Conservation (phyloP, 352 stramenopile species). For the Saprolegnia diclina region DNA sequence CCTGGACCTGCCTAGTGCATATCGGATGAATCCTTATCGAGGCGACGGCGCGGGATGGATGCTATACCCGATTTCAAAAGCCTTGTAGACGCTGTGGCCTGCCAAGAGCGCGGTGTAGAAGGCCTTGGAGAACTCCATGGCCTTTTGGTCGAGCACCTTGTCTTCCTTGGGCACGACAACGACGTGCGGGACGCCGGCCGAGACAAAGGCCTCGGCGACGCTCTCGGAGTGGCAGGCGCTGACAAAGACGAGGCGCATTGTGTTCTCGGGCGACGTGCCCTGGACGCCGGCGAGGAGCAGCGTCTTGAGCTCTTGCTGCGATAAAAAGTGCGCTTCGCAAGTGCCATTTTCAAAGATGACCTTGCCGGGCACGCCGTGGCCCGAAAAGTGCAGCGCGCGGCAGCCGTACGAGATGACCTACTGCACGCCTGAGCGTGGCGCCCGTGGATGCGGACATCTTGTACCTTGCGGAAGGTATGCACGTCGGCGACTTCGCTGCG, state of each 20-base stretch:
- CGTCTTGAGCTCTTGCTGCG: conserved; percentile 68
- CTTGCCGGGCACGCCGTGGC: conserved; percentile 64
- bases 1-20: conserved; percentile 45
- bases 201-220: conserved; percentile 83
- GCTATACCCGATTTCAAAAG: conserved; percentile 69
- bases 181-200: conserved; percentile 84
- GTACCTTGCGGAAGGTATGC: conserved; percentile 67
- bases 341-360: conserved; percentile 80
- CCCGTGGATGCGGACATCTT: no score
- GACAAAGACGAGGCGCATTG: conserved; percentile 82
- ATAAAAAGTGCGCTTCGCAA: conserved; percentile 77
- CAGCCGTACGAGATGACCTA: conserved; percentile 63
- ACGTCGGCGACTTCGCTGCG: conserved; percentile 73
- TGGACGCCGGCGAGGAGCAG: conserved; percentile 58
- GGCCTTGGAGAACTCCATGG: conserved; percentile 82
- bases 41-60: not conserved
- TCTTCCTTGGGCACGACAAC: conserved; percentile 82
- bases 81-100: conserved; percentile 60
- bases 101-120: conserved; percentile 86
- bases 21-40: not conserved
- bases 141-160: conserved; percentile 82
- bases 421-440: not conserved
- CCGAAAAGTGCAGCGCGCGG: conserved; percentile 71
- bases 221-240: conserved; percentile 86
- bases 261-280: conserved; percentile 28